Conservation (phyloP, 208 protist genomes). For the Leishmania aethiopica region DNA sequence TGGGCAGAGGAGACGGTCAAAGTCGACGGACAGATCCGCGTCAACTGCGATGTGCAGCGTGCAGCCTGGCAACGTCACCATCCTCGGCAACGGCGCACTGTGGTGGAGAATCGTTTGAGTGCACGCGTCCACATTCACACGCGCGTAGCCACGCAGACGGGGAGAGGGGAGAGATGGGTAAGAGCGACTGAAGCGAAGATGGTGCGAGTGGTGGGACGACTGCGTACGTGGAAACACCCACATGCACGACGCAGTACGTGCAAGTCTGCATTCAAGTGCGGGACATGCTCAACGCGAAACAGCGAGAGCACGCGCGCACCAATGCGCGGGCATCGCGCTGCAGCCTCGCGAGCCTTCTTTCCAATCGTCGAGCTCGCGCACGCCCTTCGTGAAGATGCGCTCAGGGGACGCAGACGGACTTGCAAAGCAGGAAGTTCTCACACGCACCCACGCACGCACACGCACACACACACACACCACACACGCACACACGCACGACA, state of each 20-base stretch:
- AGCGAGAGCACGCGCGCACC: not conserved
- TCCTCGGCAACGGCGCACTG: not conserved
- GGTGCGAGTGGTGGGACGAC: not conserved
- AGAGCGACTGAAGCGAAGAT: not conserved
- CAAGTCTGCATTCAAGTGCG: not conserved
- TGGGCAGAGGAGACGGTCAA: slow-evolving; percentile 10
- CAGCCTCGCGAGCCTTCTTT: not conserved
- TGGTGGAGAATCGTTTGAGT: not conserved
- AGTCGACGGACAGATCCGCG: slow-evolving; percentile 16
- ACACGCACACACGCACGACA: not conserved
- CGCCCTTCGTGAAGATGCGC: not conserved
- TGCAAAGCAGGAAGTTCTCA: not conserved
- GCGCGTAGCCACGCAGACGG: not conserved
- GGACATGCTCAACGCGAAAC: too few species aligned
- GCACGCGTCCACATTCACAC: not conserved
- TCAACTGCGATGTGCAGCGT: slow-evolving; percentile 24
- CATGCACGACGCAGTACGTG: not conserved
- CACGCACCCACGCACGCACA: not conserved
- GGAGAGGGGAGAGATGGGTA: not conserved
- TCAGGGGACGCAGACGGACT: not conserved
- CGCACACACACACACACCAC: not conserved
- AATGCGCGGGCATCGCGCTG: not conserved
- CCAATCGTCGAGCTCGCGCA: not conserved
- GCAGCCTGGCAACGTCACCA: not conserved
- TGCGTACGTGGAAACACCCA: not conserved